Conservation (phyloP, 768 basidiomycete species). For the Tricholoma sp. region DNA sequence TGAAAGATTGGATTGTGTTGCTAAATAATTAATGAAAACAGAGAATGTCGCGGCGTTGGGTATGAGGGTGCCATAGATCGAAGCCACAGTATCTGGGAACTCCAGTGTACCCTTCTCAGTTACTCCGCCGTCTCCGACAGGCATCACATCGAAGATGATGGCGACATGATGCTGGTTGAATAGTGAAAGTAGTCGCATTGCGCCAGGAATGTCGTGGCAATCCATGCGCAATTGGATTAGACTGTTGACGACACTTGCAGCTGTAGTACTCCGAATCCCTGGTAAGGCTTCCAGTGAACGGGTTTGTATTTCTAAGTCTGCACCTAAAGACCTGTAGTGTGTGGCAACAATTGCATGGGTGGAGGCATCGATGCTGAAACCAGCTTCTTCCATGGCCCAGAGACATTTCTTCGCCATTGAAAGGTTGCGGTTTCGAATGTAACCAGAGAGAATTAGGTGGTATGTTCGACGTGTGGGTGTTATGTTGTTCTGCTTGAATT, state of each 20-base stretch:
- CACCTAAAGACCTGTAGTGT: slow-evolving; percentile 56
- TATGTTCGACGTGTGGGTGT: slow-evolving; percentile 58
- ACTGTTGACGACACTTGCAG: slow-evolving; percentile 62
- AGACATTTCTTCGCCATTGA: slow-evolving; percentile 48
- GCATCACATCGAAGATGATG: slow-evolving; percentile 17
- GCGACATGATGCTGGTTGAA: slow-evolving; percentile 32
- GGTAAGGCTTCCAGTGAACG: slow-evolving; percentile 45
- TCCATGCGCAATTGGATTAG: slow-evolving; percentile 62
- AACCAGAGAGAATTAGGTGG: slow-evolving; percentile 61
- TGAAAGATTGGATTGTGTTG: slow-evolving; percentile 36
- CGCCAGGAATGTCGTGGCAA: slow-evolving; percentile 41
- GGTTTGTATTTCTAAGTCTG: slow-evolving; percentile 48
- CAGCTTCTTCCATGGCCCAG: slow-evolving; percentile 51
- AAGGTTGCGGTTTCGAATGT: slow-evolving; percentile 66
- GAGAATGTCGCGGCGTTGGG: slow-evolving; percentile 61
- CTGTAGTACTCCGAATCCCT: slow-evolving; percentile 30
- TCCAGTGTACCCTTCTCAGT: background rate
- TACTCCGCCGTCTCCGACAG: background rate
- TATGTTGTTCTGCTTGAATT: slow-evolving; percentile 43
- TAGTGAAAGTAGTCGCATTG: slow-evolving; percentile 41
- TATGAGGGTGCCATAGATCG: slow-evolving; percentile 15
- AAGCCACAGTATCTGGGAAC: slow-evolving; percentile 6
- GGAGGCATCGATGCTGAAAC: slow-evolving; percentile 45
- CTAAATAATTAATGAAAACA: slow-evolving; percentile 55
- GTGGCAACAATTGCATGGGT: slow-evolving; percentile 59